Base-by-base conservation (phyloP, 306 rosid species). In the Abrus pulchellus region DNA sequence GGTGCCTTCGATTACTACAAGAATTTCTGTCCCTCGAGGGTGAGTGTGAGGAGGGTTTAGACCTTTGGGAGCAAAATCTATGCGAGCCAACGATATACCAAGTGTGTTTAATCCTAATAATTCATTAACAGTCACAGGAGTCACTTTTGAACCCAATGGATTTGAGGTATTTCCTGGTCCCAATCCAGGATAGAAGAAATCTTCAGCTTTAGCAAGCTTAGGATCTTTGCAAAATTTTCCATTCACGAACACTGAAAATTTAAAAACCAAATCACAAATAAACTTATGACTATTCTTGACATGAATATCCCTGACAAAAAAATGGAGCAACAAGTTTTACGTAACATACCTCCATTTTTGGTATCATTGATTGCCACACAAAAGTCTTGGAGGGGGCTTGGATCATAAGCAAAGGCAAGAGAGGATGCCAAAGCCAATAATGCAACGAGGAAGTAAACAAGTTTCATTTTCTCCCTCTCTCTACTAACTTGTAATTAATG, bases 31-130 rank as follows among this genome's bases (percentile, higher is more conserved):
- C 0, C 80, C 86, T 29, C 83, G 57, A 28, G 83, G 83, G 44
- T 83, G 86, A 1, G 72, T 83, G 72, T 83, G 86, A 1, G 80
- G 86, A 65, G 86, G 86, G 34, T 83, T 83, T 45, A 83, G 55
- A 49, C 86, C 86, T 1, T 14, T 59, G 0, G 65, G 76, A 2
- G 86, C 86, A 30, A 78, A 83, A 72, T 83, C 83, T 1, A 83
- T 38, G 3, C 86, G 86, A 9, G 72, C 86, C 8, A 83, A 74
- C 0, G 86, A 83, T 79, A 78, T 78, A 1, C 83, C 86, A 38
- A 83, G 86, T 9, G 86, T 78, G 60, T 84, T 84, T 3, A 84
- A 72, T 36, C 87, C 85, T 63, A 54, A 11, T 60, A 84, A 30
- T 68, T 79, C 55, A 5, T 74, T 43, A 4, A 79, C 84, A 0